Base-by-base conservation (phyloP, 192 early-diverging fungal species). In the Phycomyces blakesleeanus region DNA sequence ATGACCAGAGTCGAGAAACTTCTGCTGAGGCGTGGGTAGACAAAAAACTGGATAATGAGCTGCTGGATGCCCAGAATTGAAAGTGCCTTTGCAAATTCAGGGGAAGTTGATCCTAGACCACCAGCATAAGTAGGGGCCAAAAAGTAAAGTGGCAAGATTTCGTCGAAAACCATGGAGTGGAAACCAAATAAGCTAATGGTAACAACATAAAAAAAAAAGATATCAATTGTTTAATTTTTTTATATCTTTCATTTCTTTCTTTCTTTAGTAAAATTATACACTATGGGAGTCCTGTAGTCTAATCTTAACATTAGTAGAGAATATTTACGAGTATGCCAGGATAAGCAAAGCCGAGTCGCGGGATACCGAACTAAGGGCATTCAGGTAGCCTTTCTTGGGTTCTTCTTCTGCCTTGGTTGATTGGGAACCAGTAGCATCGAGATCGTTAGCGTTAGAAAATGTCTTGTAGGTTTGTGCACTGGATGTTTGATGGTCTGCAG, bases 141-240 rank as follows among this genome's bases (percentile, higher is more conserved):
- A 42, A 61, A 60, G 42, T 66, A 65, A 2, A 61, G 15, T 26
- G 52, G 52, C 10, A 74, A 78, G 6, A 85, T 66, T 62, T 82
- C 83, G 51, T 85, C 83, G 55, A 80, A 81, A 1, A 81, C 44
- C 40, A 77, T 81, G 10, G 75, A 59, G 55, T 82, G 78, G 3
- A 85, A 74, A 8, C 69, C 74, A 34, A 78, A 51, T 24, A 79
- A 47, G 0, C 69, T 67, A 69, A 73, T 5, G 29, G 7, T 7
- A 2, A 34, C 29, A 2, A 7, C n/a, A n/a, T n/a, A n/a, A n/a
- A n/a, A n/a, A n/a, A n/a, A n/a, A n/a, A n/a, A n/a, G n/a, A n/a
- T n/a, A n/a, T n/a, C n/a, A n/a, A n/a, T n/a, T n/a, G n/a, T n/a
- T 34, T 34, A 34, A 34, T 34, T 34, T 34, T 29, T 26, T 16